Percentiles rank a stretch among this genome's conserved stretches.
Conservation (phyloP, 179 eudicot species). For the Monotropa hypopitys region DNA sequence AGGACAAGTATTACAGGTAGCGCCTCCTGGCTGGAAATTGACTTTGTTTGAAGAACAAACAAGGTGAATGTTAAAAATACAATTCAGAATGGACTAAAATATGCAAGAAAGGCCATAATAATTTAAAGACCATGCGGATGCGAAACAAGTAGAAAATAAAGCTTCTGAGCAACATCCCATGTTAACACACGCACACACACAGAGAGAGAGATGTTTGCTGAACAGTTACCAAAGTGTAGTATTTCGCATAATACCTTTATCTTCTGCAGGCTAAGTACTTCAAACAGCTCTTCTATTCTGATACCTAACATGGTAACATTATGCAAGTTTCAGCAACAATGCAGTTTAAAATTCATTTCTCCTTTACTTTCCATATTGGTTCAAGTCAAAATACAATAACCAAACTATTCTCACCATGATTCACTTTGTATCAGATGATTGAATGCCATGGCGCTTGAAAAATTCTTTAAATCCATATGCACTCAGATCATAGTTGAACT, state of each 20-base stretch:
- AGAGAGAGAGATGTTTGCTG: not conserved
- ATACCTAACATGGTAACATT: not conserved
- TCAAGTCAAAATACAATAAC: not conserved
- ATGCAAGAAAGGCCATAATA: too few relatives aligned
- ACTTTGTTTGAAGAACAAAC: too few relatives aligned
- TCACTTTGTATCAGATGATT: conserved; percentile 27
- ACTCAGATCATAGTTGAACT: conserved; percentile 71
- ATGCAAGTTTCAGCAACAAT: not conserved
- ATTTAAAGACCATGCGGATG: not conserved
- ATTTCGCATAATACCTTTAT: not conserved
- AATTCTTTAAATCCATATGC: conserved; percentile 72
- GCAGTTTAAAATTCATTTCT: not conserved
- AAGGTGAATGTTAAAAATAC: too few relatives aligned
- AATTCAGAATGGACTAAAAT: too few relatives aligned
- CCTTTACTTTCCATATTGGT: not conserved
- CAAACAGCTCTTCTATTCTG: not conserved
- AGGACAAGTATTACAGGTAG: too few relatives aligned
- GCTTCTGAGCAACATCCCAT: too few relatives aligned
- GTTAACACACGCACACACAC: not conserved
- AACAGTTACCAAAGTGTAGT: not conserved
- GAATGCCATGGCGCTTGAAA: conserved; percentile 58
- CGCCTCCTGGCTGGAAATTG: too few relatives aligned
- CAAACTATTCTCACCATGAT: conserved; percentile 2
- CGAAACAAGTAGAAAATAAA: too few relatives aligned
- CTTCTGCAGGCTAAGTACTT: not conserved